Conservation (phyloP, 1,284 basidiomycete species). For the Malassezia slooffiae region DNA sequence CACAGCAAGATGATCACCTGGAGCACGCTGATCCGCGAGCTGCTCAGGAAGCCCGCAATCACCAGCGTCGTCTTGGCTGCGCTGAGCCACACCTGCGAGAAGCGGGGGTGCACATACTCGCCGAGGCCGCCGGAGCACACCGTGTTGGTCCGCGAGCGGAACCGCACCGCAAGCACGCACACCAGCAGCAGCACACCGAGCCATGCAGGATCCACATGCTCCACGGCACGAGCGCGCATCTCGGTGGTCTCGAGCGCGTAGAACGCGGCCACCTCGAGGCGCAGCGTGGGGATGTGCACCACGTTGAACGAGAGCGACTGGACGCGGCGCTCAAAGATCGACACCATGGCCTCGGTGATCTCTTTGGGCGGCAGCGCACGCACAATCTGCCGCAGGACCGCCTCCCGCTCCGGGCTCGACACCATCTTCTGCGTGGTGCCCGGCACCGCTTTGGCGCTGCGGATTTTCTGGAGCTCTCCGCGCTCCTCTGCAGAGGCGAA, state of each 20-base stretch:
- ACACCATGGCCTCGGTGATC: constrained; percentile 29
- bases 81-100: constrained; percentile 31
- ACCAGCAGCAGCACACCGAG: constrained; percentile 34
- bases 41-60: constrained; percentile 31
- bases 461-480: constrained; percentile 3
- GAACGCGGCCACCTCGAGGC: constrained; percentile 30
- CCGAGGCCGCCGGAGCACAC: not conserved
- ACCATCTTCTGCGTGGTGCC: constrained; percentile 12
- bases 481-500: constrained; percentile 30
- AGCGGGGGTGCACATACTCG: not conserved
- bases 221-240: constrained; percentile 34
- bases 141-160: constrained; percentile 8
- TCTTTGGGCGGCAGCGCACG: constrained; percentile 28
- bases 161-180: constrained; percentile 32
- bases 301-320: constrained; percentile 28
- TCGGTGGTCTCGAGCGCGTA: constrained; percentile 30
- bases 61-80: constrained; percentile 34
- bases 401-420: constrained; percentile 29
- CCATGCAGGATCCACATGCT: constrained; percentile 38
- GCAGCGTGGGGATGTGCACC: constrained; percentile 28
- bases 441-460: constrained; percentile 6
- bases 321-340: constrained; percentile 29
- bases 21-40: constrained; percentile 29
- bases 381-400: constrained; percentile 34
- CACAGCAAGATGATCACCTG: constrained; percentile 31